phyloP scores from a whole-genome alignment of 1,139 yeast genomes.

The Sugiyamaella castrensis region DNA sequence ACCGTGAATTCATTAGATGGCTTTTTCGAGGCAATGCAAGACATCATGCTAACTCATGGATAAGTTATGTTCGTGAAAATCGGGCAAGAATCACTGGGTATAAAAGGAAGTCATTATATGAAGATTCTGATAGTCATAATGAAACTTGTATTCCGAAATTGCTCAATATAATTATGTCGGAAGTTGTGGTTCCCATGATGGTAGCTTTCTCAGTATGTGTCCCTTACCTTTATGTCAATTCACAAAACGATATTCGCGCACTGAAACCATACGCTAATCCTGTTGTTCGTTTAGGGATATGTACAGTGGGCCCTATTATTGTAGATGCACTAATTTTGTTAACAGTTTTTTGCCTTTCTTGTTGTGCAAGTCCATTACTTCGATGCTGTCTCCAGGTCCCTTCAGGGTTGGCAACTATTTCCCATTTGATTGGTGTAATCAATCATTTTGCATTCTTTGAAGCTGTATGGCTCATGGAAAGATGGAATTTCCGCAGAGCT shows the following conservation, averaged over 20 bases:
- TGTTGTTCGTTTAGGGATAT: slow-evolving; percentile 49
- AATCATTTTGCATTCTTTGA: slow-evolving; percentile 57
- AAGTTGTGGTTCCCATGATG: slow-evolving; percentile 44
- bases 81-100: slow-evolving; percentile 68
- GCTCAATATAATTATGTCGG: slow-evolving; percentile 51
- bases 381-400: slow-evolving; percentile 53
- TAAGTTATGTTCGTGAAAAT: slow-evolving; percentile 48
- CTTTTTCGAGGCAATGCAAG: slow-evolving; percentile 59
- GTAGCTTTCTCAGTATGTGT: slow-evolving; percentile 45
- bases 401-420: slow-evolving; percentile 77
- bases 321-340: slow-evolving; percentile 47
- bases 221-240: slow-evolving; percentile 67
- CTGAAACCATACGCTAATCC: slow-evolving; percentile 51
- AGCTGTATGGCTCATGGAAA: slow-evolving; percentile 58
- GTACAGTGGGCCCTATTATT: slow-evolving; percentile 53
- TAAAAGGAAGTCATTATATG: slow-evolving; percentile 41
- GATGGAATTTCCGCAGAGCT: slow-evolving; percentile 58
- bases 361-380: slow-evolving; percentile 57
- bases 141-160: slow-evolving; percentile 46
- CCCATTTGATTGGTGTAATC: slow-evolving; percentile 76
- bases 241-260: slow-evolving; percentile 60
- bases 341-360: slow-evolving; percentile 47
- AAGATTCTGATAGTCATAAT: slow-evolving; percentile 22
- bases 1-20: slow-evolving; percentile 65
- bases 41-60: slow-evolving; percentile 59